phyloP scores from a whole-genome alignment of 768 basidiomycete genomes.

The Rossbeevera mucosa region DNA sequence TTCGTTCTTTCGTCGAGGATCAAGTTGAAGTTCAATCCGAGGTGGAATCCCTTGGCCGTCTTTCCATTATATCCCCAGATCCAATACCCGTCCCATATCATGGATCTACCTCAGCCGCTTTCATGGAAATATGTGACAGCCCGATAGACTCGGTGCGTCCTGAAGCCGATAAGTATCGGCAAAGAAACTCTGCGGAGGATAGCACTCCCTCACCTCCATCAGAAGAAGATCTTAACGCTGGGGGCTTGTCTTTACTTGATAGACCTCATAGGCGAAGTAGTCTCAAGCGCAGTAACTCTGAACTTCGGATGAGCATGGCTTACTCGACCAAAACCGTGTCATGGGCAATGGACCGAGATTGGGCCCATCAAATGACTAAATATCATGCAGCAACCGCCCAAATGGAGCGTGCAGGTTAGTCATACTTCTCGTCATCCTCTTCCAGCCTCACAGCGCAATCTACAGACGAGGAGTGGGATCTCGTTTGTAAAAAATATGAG shows the following conservation, averaged over 20 bases:
- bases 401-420: constrained; percentile 39
- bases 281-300: constrained; percentile 52
- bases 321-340: constrained; percentile 65
- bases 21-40: constrained; percentile 22
- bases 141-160: constrained; percentile 20
- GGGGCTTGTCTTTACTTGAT: constrained; percentile 29
- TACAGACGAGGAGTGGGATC: constrained; percentile 57
- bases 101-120: constrained; percentile 28
- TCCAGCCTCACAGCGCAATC: not conserved
- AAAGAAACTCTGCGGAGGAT: constrained; percentile 16
- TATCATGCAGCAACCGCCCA: constrained; percentile 39
- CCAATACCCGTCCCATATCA: constrained; percentile 47
- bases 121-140: constrained; percentile 33
- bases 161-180: constrained; percentile 14
- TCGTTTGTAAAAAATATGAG: constrained; percentile 51
- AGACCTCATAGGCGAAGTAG: constrained; percentile 55
- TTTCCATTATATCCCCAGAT: constrained; percentile 37
- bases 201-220: constrained; percentile 29
- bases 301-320: constrained; percentile 40
- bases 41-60: constrained; percentile 18
- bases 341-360: constrained; percentile 68
- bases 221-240: constrained; percentile 30
- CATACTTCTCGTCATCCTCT: not conserved
- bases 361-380: constrained; percentile 52
- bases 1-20: constrained; percentile 13